Percentiles rank a stretch among this genome's conserved stretches.
Evolutionary conservation across 495 filamentous ascomycete genomes (phyloP).

Genomic region (Cenococcum geophilum): DNA sequence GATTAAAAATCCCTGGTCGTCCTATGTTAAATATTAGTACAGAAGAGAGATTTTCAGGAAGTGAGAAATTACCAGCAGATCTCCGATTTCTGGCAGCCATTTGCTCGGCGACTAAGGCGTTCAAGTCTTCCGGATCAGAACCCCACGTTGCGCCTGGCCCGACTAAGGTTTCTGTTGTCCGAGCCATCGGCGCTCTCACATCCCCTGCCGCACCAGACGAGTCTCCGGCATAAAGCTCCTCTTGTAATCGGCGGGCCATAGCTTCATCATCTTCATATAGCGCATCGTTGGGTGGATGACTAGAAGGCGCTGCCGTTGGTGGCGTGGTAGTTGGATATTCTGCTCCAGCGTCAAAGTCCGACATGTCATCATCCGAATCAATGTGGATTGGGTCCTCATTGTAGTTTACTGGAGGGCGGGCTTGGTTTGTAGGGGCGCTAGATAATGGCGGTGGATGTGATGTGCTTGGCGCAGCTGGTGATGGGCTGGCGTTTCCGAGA

Average conservation of each 20-base stretch:
- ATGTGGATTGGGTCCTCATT: conserved; percentile 58
- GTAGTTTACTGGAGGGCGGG: conserved; percentile 39
- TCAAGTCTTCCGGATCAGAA: conserved; percentile 47
- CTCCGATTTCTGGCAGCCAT: conserved; percentile 45
- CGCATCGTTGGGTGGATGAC: not conserved
- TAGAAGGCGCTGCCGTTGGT: conserved; percentile 5
- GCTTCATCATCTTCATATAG: conserved; percentile 77
- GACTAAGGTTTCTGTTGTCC: conserved; percentile 85
- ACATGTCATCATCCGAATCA: conserved; percentile 54
- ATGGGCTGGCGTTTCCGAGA: conserved; percentile 37
- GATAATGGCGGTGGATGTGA: conserved; percentile 22
- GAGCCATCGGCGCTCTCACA: conserved; percentile 84
- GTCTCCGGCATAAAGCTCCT: conserved; percentile 68
- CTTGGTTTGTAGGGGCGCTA: conserved; percentile 25
- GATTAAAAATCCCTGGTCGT: conserved; percentile 77
- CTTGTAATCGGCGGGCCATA: conserved; percentile 83
- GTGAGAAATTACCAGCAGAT: not conserved
- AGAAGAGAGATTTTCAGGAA: not conserved
- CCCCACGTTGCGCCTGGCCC: conserved; percentile 55
- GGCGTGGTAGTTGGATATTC: conserved; percentile 1
- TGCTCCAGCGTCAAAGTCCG: conserved; percentile 22
- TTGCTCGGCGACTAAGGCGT: conserved; percentile 60
- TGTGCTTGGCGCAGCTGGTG: conserved; percentile 33
- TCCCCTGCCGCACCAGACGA: conserved; percentile 45
- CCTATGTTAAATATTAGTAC: conserved; percentile 33